These are phyloP conservation scores for Apium graveolens DNA, from an alignment of 129 eudicot genomes.

Conservation along the genomic window DNA sequence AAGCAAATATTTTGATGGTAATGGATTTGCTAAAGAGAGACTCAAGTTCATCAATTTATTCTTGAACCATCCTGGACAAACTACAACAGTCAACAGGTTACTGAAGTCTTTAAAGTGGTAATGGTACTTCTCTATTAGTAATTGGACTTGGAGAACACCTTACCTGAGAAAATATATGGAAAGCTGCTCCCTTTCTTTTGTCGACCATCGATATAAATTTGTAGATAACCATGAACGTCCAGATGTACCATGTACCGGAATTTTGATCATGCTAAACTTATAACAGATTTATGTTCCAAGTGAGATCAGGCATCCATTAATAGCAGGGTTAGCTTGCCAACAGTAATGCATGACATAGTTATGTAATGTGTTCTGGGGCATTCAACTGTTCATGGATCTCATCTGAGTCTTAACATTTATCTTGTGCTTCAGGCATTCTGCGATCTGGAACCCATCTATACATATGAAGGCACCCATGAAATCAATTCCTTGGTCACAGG, in stretches of 20 bases:
- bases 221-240: neutral
- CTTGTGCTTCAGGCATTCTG: constrained; percentile 65
- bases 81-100: neutral
- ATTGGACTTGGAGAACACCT: neutral
- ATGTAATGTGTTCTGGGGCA: neutral
- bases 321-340: neutral
- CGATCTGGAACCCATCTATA: constrained; percentile 95
- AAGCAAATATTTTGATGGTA: neutral
- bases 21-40: neutral
- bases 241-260: neutral
- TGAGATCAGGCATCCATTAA: neutral
- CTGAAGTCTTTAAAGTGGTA: neutral
- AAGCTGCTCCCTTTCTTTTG: neutral
- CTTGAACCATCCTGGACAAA: neutral
- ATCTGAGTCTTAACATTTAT: neutral
- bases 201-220: neutral
- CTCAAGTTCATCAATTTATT: neutral
- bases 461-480: constrained; percentile 93
- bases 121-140: neutral
- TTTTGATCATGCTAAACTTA: neutral
- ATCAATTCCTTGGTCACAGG: constrained; percentile 91
- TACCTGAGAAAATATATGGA: neutral
- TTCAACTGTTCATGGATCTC: neutral
- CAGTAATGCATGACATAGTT: neutral
- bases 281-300: neutral